Evolutionary conservation across 768 basidiomycete species (phyloP), one percentile per base, ranked within the genome.

Genomic region (Zangia roseola): DNA sequence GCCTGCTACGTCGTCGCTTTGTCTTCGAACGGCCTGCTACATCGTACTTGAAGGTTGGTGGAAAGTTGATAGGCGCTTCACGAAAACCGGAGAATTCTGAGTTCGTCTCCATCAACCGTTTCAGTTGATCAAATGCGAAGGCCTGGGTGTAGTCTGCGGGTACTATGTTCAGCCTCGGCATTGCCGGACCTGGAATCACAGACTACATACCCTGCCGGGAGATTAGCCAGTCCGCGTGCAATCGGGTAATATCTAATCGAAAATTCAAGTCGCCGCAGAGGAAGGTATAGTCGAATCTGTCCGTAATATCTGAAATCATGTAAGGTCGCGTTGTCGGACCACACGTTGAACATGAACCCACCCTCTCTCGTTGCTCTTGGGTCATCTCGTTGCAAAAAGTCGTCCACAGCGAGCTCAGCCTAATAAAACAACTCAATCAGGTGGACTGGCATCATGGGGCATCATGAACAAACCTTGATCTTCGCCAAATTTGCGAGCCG

Each of bases 201-300:
- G 28, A 8, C 44, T 8, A 53, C 69, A 33, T 53, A 88, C 89
- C 89, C 73, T 84, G 83, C 30, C 82, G 80, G 21, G 89, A 82
- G 50, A 94, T 83, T 4, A 97, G 73, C 93, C 94, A 97, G 67
- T 97, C 94, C 5, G 94, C 94, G 61, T 97, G 94, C 12, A 94
- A 69, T 16, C 94, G 80, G 6, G 93, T 87, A 38, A 97, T 82
- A 55, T 94, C 86, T 41, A 97, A 71, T 28, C 94, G 79, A 62
- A 97, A 97, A 67, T 95, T 97, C 40, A 94, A 79, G 65, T 97
- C 94, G 4, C 94, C 94, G 57, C 83, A 90, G 37, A 94, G 76
- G 64, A 95, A 97, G 0, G 88, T 82, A 52, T 85, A 85, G 63
- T 97, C 94, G 59, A 94, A 97, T 56, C 79, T 82, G 59, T 95